phyloP scores from a whole-genome alignment of 768 basidiomycete species.

The Boletus bicolor region DNA sequence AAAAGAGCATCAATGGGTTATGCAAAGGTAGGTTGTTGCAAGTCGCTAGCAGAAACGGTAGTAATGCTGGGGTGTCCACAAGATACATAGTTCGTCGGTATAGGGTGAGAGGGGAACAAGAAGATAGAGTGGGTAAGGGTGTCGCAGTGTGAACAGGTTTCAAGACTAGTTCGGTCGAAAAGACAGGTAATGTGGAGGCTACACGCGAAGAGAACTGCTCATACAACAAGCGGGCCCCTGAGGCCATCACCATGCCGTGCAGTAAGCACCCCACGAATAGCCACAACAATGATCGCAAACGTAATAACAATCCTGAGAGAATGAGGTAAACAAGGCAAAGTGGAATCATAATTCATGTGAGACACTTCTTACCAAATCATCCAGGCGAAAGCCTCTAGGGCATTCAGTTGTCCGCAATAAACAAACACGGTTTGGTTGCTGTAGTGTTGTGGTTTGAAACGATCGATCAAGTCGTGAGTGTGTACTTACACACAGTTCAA shows the following conservation, averaged over 20 bases:
- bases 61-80: constrained; percentile 10
- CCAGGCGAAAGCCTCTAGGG: constrained; percentile 75
- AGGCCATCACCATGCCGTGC: constrained; percentile 67
- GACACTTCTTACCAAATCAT: constrained; percentile 53
- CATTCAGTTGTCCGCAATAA: constrained; percentile 77
- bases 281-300: constrained; percentile 53
- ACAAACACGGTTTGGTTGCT: constrained; percentile 44
- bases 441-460: neutral
- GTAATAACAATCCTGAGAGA: constrained; percentile 59
- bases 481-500: constrained; percentile 59
- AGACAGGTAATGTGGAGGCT: neutral
- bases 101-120: neutral
- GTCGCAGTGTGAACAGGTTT: constrained; percentile 12
- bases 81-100: neutral
- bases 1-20: neutral
- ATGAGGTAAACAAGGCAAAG: neutral
- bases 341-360: neutral
- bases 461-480: neutral
- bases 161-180: neutral
- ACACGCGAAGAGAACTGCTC: constrained; percentile 3
- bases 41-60: neutral
- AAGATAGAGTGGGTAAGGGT: constrained; percentile 6
- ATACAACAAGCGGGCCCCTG: constrained; percentile 50
- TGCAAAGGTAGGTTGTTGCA: neutral
- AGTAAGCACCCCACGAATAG: constrained; percentile 57